Evolutionary conservation across 305 asterid species (phyloP).

Genomic region (Fraxinus ornus): DNA sequence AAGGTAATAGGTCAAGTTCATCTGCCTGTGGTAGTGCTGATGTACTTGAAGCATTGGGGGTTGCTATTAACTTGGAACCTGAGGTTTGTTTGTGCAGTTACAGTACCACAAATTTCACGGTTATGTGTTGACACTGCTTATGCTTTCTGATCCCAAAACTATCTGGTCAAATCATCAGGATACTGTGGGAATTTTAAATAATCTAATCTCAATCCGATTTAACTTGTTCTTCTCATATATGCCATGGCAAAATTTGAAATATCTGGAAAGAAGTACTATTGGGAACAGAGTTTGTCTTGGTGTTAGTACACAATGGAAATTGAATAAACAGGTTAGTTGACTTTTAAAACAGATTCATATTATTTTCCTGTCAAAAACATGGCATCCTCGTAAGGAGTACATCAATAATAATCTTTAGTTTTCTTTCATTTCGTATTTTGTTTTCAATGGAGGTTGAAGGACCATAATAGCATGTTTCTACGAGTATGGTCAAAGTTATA

Average conservation of each 20-base stretch:
- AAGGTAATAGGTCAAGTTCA: slow-evolving; percentile 91
- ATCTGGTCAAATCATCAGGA: neutral
- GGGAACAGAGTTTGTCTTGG: neutral
- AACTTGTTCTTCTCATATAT: neutral
- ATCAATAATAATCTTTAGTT: neutral
- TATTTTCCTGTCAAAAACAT: neutral
- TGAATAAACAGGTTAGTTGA: neutral
- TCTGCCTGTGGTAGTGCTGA: slow-evolving; percentile 99
- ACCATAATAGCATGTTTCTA: neutral
- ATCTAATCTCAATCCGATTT: neutral
- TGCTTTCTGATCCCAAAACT: neutral
- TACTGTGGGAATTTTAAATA: neutral
- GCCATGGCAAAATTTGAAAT: neutral
- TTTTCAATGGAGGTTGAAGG: neutral
- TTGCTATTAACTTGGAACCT: slow-evolving; percentile 73
- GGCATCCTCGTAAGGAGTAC: neutral
- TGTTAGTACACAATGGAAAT: neutral
- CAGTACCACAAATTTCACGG: neutral
- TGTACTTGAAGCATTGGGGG: slow-evolving; percentile 82
- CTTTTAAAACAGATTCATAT: neutral
- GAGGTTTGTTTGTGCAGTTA: slow-evolving; percentile 63
- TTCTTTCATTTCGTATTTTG: neutral
- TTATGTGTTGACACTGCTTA: neutral
- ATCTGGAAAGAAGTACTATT: neutral
- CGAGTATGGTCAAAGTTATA: neutral